These are phyloP conservation scores for Flaveria linearis DNA, from an alignment of 129 eudicot genomes.

Conservation along the genomic window DNA sequence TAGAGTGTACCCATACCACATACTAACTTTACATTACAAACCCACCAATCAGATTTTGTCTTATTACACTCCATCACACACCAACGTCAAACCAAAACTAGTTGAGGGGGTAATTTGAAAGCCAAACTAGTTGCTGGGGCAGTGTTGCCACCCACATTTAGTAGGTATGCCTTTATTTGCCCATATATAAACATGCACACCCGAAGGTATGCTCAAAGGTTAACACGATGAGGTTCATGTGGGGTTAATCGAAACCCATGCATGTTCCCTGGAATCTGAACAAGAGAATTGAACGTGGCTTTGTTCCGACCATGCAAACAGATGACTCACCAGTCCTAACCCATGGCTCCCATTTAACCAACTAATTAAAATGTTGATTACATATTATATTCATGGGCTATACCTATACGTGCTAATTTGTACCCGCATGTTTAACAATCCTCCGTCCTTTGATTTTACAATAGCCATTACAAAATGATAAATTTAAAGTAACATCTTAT, in stretches of 20 bases:
- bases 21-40: not conserved
- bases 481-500: too few relatives aligned
- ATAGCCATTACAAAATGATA: not conserved
- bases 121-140: too few relatives aligned
- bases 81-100: too few relatives aligned
- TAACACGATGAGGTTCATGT: conserved; percentile 12
- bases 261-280: conserved; percentile 1
- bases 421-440: not conserved
- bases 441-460: not conserved
- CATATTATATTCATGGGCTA: too few relatives aligned
- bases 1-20: too few relatives aligned
- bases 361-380: not conserved
- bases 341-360: conserved; percentile 2
- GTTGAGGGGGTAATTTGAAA: too few relatives aligned
- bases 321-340: not conserved
- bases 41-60: too few relatives aligned
- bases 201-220: conserved; percentile 8
- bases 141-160: too few relatives aligned
- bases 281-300: not conserved
- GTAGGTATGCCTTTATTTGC: too few relatives aligned
- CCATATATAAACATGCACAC: not conserved
- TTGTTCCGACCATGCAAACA: too few relatives aligned
- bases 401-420: too few relatives aligned
- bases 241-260: conserved; percentile 14
- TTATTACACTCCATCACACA: too few relatives aligned